phyloP scores from a whole-genome alignment of 257 asterid genomes.

The Solanum gracilifrons region DNA sequence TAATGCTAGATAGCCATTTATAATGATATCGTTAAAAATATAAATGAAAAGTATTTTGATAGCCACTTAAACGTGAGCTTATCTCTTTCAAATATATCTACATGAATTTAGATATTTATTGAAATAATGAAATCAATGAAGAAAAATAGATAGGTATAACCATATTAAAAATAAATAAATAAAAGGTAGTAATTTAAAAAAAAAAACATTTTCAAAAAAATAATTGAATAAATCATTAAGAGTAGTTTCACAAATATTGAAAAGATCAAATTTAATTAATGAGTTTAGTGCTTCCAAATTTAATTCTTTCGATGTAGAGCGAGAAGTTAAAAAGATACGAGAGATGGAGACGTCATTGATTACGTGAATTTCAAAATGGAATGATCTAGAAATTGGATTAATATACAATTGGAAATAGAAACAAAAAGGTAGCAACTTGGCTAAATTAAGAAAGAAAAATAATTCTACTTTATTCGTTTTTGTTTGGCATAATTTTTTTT shows the following conservation, averaged over 20 bases:
- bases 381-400: neutral
- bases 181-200: no score
- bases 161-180: rapidly evolving
- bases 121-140: neutral
- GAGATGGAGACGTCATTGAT: neutral
- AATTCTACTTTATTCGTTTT: neutral
- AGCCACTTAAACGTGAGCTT: no score
- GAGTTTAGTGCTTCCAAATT: neutral
- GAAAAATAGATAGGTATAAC: neutral
- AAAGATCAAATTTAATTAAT: neutral
- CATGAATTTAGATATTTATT: neutral
- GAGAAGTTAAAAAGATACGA: neutral
- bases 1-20: neutral
- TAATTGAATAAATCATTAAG: no score
- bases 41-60: no score
- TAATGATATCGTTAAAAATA: no score
- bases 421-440: neutral
- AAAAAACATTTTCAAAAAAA: no score
- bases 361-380: neutral
- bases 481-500: no score
- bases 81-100: no score
- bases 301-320: neutral
- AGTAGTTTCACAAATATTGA: no score
- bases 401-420: neutral
- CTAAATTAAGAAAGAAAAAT: neutral